Base-by-base conservation (phyloP, 208 protist genomes). In the Wallacemonas sp. region DNA sequence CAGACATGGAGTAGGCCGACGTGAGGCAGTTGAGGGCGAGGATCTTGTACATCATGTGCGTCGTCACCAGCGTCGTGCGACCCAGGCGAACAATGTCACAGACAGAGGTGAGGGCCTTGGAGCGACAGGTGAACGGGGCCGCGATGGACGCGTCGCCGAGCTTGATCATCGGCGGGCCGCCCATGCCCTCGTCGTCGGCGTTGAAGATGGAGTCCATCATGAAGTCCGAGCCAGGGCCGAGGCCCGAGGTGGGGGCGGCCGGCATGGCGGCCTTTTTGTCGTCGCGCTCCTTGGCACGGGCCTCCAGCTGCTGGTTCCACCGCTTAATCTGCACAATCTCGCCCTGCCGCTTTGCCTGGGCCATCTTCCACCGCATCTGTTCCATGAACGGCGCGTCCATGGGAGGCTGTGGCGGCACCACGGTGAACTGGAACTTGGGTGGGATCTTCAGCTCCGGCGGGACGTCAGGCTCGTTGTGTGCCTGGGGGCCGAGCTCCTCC, bases 21-120 rank as follows among this genome's bases (percentile, higher is more conserved):
- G 98, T 95, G 14, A 99, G 87, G 70, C 96, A 99, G 77, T 99
- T 98, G 17, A 99, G 87, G 6, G 98, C 98, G 14, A 99, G 88
- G 55, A 99, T 99, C 69, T 98, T 98, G 86, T 98, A 99, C 96
- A 99, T 99, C 89, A 99, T 98, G 56, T 99, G 83, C 30, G 98
- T 99, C 11, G 98, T 99, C 9, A 99, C 96, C 1, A 99, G 89
- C 30, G 99, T 99, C 48, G 90, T 99, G 57, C 98, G 84, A 30
- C 98, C 98, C 55, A 99, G 96, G 14, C 96, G 90, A 19, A 99
- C 86, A 64, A 99, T 97, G 73, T 99, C 87, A 54, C 81, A 92
- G 9, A 94, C 84, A 17, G 88, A 91, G 56, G 81, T 91, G 23
- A 97, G 87, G 1, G 82, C 88, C 76, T 90, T 94, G 36, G 87